Evolutionary conservation across 2,329 filamentous ascomycete species (phyloP), one percentile per base, ranked within the genome.

Genomic region (Fusarium heterosporum): DNA sequence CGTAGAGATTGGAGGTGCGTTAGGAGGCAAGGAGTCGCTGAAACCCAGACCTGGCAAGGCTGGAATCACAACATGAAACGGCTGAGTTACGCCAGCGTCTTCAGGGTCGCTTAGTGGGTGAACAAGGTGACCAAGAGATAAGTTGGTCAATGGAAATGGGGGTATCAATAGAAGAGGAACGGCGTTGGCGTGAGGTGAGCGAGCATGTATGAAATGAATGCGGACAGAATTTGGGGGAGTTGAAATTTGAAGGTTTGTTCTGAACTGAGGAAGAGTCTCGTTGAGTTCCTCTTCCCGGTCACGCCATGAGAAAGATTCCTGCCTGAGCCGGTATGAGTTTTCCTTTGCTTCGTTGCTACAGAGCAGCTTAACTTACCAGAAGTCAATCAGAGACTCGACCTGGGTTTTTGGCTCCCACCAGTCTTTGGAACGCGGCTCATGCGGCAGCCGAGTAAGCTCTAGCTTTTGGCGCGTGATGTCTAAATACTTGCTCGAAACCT

Each of bases 401-500:
- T 84, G 82, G 28, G 82, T 77, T 73, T 90, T 90, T 3, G 87
- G 85, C 61, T 87, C 83, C 77, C 84, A 86, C 84, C 84, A 87
- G 64, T 83, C 80, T 42, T 79, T 77, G 30, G 81, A 81, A 57
- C 78, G 81, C 3, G 83, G 79, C 10, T 90, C 87, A 69, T 87
- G 85, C 39, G 89, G 89, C 29, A 91, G 77, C 58, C 89, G 81
- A 22, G 88, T 88, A 43, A 91, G 81, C 71, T 90, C 87, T 11
- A 92, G 81, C 75, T 92, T 92, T 74, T 87, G 85, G 72, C 80
- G 84, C 8, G 89, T 92, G 61, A 91, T 81, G 43, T 90, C 85
- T 2, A 92, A 81, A 74, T 91, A 91, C 70, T 85, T 87, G 54
- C 84, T 85, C 4, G 89, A 90, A 16, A 91, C 85, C 88, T 90